These are phyloP conservation scores for Orobanche coerulescens DNA, from an alignment of 257 asterid genomes.

Conservation along the genomic window DNA sequence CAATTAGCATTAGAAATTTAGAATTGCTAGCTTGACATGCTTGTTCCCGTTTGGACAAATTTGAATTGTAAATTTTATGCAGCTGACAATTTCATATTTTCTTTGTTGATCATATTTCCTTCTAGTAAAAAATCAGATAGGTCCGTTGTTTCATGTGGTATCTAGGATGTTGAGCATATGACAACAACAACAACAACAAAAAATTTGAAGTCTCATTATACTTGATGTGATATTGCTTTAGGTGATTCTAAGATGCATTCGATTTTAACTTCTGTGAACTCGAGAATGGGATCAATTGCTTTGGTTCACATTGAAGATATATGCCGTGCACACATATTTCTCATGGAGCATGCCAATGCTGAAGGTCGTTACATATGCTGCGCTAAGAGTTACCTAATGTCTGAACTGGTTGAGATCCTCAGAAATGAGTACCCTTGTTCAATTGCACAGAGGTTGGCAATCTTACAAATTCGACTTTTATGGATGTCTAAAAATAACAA, in stretches of 20 bases:
- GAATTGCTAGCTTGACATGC: no score
- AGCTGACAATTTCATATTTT: no score
- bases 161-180: neutral
- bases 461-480: conserved; percentile 3
- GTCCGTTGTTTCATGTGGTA: neutral
- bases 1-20: no score
- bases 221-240: conserved; percentile 9
- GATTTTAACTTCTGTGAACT: conserved; percentile 48
- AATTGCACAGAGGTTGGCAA: conserved; percentile 36
- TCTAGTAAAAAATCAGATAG: neutral
- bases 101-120: no score
- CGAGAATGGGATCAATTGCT: conserved; percentile 86
- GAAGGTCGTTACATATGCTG: conserved; percentile 68
- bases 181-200: no score
- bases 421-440: conserved; percentile 33
- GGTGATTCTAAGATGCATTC: conserved; percentile 50
- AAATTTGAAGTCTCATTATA: neutral
- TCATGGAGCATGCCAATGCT: conserved; percentile 58
- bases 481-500: neutral
- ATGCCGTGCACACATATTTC: conserved; percentile 62
- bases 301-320: conserved; percentile 70
- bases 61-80: no score
- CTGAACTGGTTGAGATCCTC: conserved; percentile 43
- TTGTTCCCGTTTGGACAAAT: no score
- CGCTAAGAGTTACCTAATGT: conserved; percentile 34